Percentiles rank a stretch among this genome's conserved stretches.
phyloP scores from a whole-genome alignment of 345 rosid genomes.

The Pistacia integerrima region DNA sequence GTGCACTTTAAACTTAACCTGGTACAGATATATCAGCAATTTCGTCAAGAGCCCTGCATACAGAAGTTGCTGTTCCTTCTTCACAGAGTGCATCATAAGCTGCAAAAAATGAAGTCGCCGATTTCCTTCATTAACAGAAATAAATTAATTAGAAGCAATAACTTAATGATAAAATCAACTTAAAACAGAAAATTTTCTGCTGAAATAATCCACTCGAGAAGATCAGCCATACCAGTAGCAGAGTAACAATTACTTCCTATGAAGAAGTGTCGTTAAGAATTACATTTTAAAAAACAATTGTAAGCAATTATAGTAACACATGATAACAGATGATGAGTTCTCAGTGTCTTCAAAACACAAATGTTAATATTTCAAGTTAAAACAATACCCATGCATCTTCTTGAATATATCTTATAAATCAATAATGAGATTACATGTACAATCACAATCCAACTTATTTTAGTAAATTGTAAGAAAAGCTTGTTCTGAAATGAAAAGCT shows the following conservation, averaged over 20 bases:
- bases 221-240: background rate
- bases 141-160: conserved; percentile 19
- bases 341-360: background rate
- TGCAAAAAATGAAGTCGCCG: conserved; percentile 78
- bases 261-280: background rate
- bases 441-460: background rate
- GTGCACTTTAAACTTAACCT: conserved; percentile 44
- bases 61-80: conserved; percentile 92
- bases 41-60: conserved; percentile 90
- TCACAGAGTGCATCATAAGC: conserved; percentile 89
- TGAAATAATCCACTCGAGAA: background rate
- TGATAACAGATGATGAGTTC: background rate
- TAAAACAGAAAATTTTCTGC: background rate
- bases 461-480: background rate
- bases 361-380: background rate
- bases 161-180: background rate
- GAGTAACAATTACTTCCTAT: background rate
- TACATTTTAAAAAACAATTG: background rate
- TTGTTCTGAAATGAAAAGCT: background rate
- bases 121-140: conserved; percentile 64
- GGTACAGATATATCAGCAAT: conserved; percentile 91
- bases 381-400: background rate
- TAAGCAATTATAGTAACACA: background rate
- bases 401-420: background rate
- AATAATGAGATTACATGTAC: background rate